Evolutionary conservation across 805 yeast species (phyloP), one percentile per base, ranked within the genome.

Genomic region (Kodamaea jinghongensis): DNA sequence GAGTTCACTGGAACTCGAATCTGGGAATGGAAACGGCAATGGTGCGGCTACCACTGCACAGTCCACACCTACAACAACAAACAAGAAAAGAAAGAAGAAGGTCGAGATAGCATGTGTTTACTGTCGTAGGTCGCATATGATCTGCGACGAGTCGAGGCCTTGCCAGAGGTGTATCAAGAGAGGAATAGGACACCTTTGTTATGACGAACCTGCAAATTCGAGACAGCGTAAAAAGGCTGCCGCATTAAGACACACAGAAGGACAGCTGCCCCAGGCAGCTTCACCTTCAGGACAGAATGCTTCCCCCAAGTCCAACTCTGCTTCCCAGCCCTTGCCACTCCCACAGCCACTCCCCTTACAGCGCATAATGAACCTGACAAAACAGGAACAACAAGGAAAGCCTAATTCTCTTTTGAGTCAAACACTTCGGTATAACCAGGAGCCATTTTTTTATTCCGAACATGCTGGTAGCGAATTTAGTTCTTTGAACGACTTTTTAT

Each of bases 401-500:
- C 12, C 45, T 33, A 34, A 38, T 42, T 52, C 65, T 4, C 66
- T 65, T 3, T 51, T 69, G 33, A 56, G 70, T 4, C 74, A 69
- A 45, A 62, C 72, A 1, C 54, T 67, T 39, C 65, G 70, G 3
- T 70, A 65, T 58, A 56, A 75, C 49, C 86, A 81, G 43, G 86
- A 81, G 46, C 93, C 95, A 0, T 78, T 84, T 42, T 89, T 89
- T 64, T 83, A 79, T 47, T 85, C 96, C 0, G 96, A 89, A 52
- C 95, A 89, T 56, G 95, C 93, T 0, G 96, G 96, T 2, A 82
- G 93, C 14, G 97, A 90, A 62, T 89, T 90, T 55, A 81, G 88
- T 46, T 88, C 96, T 1, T 68, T 90, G 49, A 88, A 88, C 43
- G 96, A 90, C 56, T 90, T 90, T 52, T 65, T 90, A 38, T 81